Evolutionary conservation across 805 yeast genomes (phyloP).

Genomic region (Pichia cabralensis): DNA sequence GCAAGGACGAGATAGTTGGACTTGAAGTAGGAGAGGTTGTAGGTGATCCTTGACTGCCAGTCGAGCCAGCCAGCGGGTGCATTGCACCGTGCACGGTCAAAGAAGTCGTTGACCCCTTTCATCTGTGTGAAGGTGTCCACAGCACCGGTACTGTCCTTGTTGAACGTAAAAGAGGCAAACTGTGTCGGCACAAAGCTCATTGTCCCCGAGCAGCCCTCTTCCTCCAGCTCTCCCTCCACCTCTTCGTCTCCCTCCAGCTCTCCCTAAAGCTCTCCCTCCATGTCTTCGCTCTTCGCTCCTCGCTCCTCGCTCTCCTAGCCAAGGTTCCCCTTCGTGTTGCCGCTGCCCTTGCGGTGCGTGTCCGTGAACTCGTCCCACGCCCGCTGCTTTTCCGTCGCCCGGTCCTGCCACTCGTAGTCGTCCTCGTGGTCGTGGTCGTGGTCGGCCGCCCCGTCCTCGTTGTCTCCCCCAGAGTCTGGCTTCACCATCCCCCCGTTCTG

Average conservation of each 20-base stretch:
- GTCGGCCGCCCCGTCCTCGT: too few species aligned
- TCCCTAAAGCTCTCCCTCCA: too few species aligned
- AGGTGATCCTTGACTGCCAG: conserved; percentile 71
- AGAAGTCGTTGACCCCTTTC: conserved; percentile 82
- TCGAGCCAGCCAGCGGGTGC: conserved; percentile 80
- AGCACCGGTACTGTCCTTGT: conserved; percentile 28
- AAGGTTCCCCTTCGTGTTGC: conserved; percentile 62
- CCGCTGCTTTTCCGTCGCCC: conserved; percentile 65
- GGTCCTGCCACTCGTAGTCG: conserved; percentile 56
- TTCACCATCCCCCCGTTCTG: conserved; percentile 71
- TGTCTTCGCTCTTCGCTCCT: too few species aligned
- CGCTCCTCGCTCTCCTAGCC: too few species aligned
- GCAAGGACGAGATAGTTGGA: conserved; percentile 75
- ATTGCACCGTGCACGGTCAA: conserved; percentile 74
- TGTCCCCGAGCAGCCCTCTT: too few species aligned
- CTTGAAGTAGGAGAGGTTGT: conserved; percentile 74
- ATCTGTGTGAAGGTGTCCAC: conserved; percentile 57
- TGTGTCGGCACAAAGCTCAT: conserved; percentile 8
- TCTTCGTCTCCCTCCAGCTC: too few species aligned
- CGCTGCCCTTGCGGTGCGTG: conserved; percentile 77
- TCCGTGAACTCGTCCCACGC: conserved; percentile 94
- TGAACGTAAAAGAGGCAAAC: conserved; percentile 6
- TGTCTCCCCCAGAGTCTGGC: too few species aligned
- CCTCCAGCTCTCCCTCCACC: too few species aligned
- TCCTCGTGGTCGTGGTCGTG: conserved; percentile 37